Evolutionary conservation across 2,329 filamentous ascomycete genomes (phyloP).

Genomic region (Claviceps maximensis): DNA sequence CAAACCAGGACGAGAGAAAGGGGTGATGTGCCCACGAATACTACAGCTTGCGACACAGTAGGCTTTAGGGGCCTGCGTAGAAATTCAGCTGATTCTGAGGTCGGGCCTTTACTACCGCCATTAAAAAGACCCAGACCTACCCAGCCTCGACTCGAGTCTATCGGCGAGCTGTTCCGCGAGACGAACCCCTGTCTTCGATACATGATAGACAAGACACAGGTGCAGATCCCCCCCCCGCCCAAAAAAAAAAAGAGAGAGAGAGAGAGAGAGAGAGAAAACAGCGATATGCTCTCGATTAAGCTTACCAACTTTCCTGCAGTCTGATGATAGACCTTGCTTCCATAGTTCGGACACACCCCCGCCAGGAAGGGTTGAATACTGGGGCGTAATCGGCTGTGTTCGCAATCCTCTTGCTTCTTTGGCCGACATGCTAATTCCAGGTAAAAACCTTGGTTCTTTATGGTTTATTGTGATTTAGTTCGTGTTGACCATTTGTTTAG

Average conservation of each 20-base stretch:
- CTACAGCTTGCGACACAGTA: neutral
- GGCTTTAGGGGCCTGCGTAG: constrained; percentile 13
- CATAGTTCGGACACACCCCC: constrained; percentile 27
- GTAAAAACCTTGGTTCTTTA: constrained; percentile 18
- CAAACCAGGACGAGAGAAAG: constrained; percentile 6
- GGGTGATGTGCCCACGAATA: constrained; percentile 3
- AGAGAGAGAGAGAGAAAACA: neutral
- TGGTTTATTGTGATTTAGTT: neutral
- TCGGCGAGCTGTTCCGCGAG: constrained; percentile 39
- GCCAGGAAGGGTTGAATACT: constrained; percentile 29
- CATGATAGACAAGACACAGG: constrained; percentile 30
- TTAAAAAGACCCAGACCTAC: constrained; percentile 39
- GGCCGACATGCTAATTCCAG: constrained; percentile 36
- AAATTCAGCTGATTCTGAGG: constrained; percentile 31
- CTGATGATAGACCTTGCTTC: constrained; percentile 37
- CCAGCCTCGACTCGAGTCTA: constrained; percentile 41
- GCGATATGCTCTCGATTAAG: neutral
- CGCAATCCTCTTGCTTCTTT: constrained; percentile 33
- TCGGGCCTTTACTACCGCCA: constrained; percentile 40
- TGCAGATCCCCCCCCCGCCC: constrained; percentile 14
- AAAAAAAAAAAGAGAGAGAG: neutral
- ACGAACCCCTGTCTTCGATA: constrained; percentile 39
- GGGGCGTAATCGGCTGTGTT: constrained; percentile 37
- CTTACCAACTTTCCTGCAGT: constrained; percentile 21
- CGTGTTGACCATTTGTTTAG: constrained; percentile 14